Conservation (phyloP, 108 stramenopile genomes). For the Schizochytrium sp. region DNA sequence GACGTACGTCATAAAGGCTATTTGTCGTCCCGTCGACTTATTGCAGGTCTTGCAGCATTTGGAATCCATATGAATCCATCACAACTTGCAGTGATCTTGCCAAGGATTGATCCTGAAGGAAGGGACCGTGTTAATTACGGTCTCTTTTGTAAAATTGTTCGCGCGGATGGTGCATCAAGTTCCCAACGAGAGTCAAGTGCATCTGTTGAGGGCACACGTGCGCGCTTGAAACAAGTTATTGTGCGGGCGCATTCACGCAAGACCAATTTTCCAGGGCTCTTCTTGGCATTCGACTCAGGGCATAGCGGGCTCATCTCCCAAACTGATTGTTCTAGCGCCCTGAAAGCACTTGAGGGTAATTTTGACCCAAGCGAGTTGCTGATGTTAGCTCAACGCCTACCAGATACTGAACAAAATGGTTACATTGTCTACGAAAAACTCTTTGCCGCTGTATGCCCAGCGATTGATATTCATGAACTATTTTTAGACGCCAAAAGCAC, state of each 20-base stretch:
- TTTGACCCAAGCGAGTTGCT: background rate
- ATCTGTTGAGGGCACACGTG: background rate
- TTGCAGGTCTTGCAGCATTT: background rate
- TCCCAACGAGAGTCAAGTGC: background rate
- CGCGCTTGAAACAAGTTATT: background rate
- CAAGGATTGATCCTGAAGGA: conserved; percentile 19
- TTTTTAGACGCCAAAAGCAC: background rate
- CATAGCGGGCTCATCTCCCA: conserved; percentile 34
- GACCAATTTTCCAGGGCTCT: background rate
- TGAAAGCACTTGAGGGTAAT: background rate
- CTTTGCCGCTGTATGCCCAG: background rate
- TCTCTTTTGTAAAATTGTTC: conserved; percentile 42
- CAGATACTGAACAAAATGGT: conserved; percentile 17
- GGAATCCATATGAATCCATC: conserved; percentile 6
- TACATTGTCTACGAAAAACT: background rate
- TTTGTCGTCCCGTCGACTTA: background rate
- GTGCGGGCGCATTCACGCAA: background rate
- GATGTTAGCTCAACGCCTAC: conserved; percentile 17
- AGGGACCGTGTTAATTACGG: background rate
- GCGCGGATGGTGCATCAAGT: background rate
- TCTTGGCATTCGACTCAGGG: conserved; percentile 22
- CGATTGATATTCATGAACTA: background rate
- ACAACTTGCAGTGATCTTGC: conserved; percentile 40
- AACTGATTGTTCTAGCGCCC: conserved; percentile 14
- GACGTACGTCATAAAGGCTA: conserved; percentile 19